Evolutionary conservation across 768 basidiomycete genomes (phyloP).

Genomic region (Russula griseocarnosa): DNA sequence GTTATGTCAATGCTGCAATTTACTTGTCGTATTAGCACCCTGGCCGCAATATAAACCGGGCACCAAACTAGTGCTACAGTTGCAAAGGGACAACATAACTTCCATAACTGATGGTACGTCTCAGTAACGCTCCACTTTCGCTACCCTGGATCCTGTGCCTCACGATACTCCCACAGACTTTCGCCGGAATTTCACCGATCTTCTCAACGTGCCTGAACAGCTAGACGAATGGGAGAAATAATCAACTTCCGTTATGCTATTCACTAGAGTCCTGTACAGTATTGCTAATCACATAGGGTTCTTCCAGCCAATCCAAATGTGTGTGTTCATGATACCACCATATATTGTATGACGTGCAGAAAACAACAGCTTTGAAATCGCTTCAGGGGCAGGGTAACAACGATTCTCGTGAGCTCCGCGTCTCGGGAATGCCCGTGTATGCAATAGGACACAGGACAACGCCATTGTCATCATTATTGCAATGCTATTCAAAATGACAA

Average conservation of each 20-base stretch:
- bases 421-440: not conserved
- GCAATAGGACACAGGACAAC: not conserved
- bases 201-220: constrained; percentile 11
- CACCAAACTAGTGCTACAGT: constrained; percentile 44
- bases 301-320: not conserved
- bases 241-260: not conserved
- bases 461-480: not conserved
- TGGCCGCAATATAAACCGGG: constrained; percentile 46
- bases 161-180: constrained; percentile 9
- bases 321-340: not conserved
- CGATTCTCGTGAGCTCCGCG: not conserved
- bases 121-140: not conserved
- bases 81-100: constrained; percentile 51
- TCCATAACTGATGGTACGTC: constrained; percentile 49
- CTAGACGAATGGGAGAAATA: constrained; percentile 18
- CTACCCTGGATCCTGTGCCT: not conserved
- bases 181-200: constrained; percentile 10
- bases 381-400: not conserved
- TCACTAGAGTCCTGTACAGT: not conserved
- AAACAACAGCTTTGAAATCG: not conserved
- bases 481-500: not conserved
- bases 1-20: not conserved
- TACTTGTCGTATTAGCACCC: constrained; percentile 33
- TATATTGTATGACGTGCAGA: not conserved
- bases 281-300: not conserved